Evolutionary conservation across 768 basidiomycete genomes (phyloP).

Genomic region (Porphyrellus cyaneotinctus): DNA sequence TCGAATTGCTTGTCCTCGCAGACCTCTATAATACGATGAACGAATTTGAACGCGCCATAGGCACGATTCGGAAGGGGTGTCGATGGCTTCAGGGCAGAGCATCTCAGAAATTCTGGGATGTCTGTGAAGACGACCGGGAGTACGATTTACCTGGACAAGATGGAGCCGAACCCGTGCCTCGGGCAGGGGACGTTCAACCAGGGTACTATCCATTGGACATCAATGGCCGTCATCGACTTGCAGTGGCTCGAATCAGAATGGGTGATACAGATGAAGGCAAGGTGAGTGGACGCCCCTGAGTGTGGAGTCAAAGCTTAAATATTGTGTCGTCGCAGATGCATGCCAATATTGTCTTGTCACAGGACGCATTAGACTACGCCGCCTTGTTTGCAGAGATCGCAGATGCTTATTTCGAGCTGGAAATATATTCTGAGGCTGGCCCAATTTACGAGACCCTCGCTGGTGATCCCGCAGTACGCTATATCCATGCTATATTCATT

Average conservation of each 20-base stretch:
- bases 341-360: conserved; percentile 61
- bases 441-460: conserved; percentile 79
- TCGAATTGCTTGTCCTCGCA: conserved; percentile 79
- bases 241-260: conserved; percentile 75
- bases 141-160: conserved; percentile 62
- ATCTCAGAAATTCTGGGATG: conserved; percentile 74
- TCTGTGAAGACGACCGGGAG: conserved; percentile 83
- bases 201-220: conserved; percentile 39
- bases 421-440: conserved; percentile 73
- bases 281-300: conserved; percentile 37
- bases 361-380: conserved; percentile 75
- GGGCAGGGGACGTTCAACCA: conserved; percentile 46
- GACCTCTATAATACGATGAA: conserved; percentile 76
- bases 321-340: conserved; percentile 53
- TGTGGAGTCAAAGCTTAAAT: neutral
- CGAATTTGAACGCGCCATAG: conserved; percentile 63
- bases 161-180: conserved; percentile 33
- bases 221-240: conserved; percentile 71
- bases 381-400: conserved; percentile 80
- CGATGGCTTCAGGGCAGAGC: conserved; percentile 89
- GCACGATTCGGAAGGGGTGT: conserved; percentile 67
- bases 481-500: neutral
- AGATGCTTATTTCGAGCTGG: conserved; percentile 67
- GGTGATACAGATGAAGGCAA: conserved; percentile 79
- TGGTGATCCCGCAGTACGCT: conserved; percentile 62